Evolutionary conservation across 2,329 filamentous ascomycete genomes (phyloP), one percentile per base, ranked within the genome.

Genomic region (Arthrobotrys entomopaga): DNA sequence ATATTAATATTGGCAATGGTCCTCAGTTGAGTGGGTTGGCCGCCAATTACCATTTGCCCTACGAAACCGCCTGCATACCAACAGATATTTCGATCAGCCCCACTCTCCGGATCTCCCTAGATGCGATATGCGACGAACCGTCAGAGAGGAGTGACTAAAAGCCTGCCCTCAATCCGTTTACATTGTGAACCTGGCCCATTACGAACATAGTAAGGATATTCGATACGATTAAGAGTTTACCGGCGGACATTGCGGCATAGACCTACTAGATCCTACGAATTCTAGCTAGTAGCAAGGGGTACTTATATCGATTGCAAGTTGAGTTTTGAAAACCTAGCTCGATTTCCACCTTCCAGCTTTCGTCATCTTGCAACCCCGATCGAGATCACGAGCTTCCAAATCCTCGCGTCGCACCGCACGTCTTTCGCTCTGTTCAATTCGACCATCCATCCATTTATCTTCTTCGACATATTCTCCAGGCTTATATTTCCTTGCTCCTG

Each of bases 61-160:
- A 49, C 56, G 26, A 13, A 66, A 61, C 38, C 43, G 40, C 46
- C 38, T 53, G 29, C 34, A 46, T 10, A 53, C 48, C n/a, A 24
- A 72, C 53, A 65, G 53, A 40, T 58, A 29, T 43, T 40, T 10
- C 48, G 40, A 57, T 50, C n/a, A 46, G 70, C 70, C 70, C 70
- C 70, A 74, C 70, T 38, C 65, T 34, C 29, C 24, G 6, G 34
- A 58, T 38, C 65, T 34, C 29, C 24, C 29, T 48, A 58, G 57
- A 74, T 74, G 63, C 63, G 57, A 74, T 67, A 67, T 74, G 70
- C 70, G 63, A 74, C 70, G 57, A 74, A 67, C 56, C n/a, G 49
- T 16, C 49, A 26, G 50, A 57, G n/a, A 15, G 29, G 58, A 29
- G 34, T 52, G n/a, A 24, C 19, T n/a, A 59, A 53, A 48, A 46